Conservation (phyloP, 352 stramenopile genomes). For the Pythium phragmiticola region DNA sequence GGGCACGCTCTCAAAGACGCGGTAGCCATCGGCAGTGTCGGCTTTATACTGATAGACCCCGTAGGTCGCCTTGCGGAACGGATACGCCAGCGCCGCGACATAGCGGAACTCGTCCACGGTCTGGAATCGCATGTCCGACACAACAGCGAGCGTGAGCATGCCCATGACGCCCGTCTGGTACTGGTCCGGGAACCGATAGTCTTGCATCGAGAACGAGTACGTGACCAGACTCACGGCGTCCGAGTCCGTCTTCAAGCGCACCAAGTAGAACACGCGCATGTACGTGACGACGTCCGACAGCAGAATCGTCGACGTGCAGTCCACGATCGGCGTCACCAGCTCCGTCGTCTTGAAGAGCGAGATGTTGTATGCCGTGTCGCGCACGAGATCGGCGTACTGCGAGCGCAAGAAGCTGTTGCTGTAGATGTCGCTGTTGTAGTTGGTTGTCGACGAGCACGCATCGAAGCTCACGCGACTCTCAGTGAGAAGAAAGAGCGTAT, state of each 20-base stretch:
- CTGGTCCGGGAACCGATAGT: conserved; percentile 24
- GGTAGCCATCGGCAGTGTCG: conserved; percentile 3
- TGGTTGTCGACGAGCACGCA: conserved; percentile 22
- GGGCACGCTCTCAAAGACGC: conserved; percentile 17
- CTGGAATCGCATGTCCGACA: conserved; percentile 18
- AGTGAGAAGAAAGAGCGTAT: conserved; percentile 29
- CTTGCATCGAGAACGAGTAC: conserved; percentile 23
- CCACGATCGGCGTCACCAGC: conserved; percentile 39
- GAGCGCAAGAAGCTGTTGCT: conserved; percentile 21
- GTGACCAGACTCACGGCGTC: conserved; percentile 21
- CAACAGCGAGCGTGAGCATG: conserved; percentile 7
- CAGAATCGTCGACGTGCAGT: conserved; percentile 29
- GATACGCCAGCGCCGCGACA: conserved; percentile 28
- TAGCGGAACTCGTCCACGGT: conserved; percentile 13
- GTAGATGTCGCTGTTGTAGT: conserved; percentile 35
- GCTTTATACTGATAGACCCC: conserved; percentile 7
- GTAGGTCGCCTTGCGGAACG: conserved; percentile 21
- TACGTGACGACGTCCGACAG: conserved; percentile 1
- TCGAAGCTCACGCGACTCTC: neutral
- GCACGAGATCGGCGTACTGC: conserved; percentile 22
- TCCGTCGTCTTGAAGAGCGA: conserved; percentile 32
- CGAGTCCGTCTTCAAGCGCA: conserved; percentile 13
- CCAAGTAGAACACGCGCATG: conserved; percentile 27
- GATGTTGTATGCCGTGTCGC: conserved; percentile 33
- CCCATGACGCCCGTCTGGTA: conserved; percentile 9